Evolutionary conservation across 345 rosid species (phyloP), one percentile per base, ranked within the genome.

Genomic region (Litchi chinensis): DNA sequence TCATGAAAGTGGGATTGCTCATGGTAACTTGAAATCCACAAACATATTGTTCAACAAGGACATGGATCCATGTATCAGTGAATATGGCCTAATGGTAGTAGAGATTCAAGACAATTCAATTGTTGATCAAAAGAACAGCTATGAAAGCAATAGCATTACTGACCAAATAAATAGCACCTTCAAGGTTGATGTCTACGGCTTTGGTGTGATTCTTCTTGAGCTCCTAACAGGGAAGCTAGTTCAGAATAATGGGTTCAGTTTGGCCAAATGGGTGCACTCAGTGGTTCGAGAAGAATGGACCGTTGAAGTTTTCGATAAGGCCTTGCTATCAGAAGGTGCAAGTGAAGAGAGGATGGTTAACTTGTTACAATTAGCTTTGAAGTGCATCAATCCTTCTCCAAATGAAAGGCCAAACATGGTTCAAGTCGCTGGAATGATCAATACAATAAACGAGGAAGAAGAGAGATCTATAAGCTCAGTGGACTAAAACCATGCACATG

Each of bases 251-350:
- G 91, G 89, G 64, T 68, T 76, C 10, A 86, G 88, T 65, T 77
- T 89, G 86, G 89, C 84, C 12, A 73, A 28, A 19, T 91, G 95
- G 95, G 91, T 89, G 68, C 75, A 84, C 46, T 85, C 89, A 4
- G 89, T 83, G 54, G 86, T 89, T 56, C 80, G 84, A 63, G 93
- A 89, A 77, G 93, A 89, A 77, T 89, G 95, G 95, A 91, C 91
- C 0, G 90, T 71, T 9, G 95, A 89, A 75, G 92, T 91, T 32
- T 89, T 89, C 16, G 92, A 89, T 78, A 76, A 52, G 80, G 76
- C 78, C 32, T 79, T 91, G 82, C 26, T 79, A 5, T 32, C 82
- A 41, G 89, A 84, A 80, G 91, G 88, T 44, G 88, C 83, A 15
- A 82, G 85, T 15, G 89, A 91, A 74, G 93, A 89, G 67, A 86